These are phyloP conservation scores for Xylariaceae sp. DNA, from an alignment of 2,329 filamentous ascomycete genomes.

Conservation along the genomic window DNA sequence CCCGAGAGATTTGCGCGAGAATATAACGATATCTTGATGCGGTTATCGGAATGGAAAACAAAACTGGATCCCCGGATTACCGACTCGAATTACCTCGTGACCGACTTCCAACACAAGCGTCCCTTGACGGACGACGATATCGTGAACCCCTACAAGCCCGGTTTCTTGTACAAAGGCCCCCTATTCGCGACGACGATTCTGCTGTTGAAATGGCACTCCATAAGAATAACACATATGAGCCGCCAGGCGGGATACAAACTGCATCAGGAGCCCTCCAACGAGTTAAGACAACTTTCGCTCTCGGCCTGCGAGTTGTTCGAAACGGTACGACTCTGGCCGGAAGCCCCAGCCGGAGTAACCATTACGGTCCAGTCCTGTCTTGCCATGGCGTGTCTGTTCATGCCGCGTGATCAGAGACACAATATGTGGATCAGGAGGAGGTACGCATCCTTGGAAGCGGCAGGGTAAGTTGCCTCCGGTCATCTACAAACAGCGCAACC, in stretches of 20 bases:
- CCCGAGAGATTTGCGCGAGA: slow-evolving; percentile 62
- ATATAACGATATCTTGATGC: slow-evolving; percentile 50
- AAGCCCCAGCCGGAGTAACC: slow-evolving; percentile 64
- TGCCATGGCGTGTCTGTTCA: slow-evolving; percentile 70
- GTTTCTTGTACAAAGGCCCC: slow-evolving; percentile 64
- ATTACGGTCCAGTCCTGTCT: slow-evolving; percentile 72
- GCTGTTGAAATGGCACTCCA: slow-evolving; percentile 71
- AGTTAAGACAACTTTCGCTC: slow-evolving; percentile 60
- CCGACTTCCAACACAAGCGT: slow-evolving; percentile 54
- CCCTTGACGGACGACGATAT: slow-evolving; percentile 59
- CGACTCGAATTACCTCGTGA: slow-evolving; percentile 59
- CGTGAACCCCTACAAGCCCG: slow-evolving; percentile 67
- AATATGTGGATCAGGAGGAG: slow-evolving; percentile 76
- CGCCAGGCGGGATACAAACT: slow-evolving; percentile 58
- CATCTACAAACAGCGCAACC: not conserved
- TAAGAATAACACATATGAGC: slow-evolving; percentile 75
- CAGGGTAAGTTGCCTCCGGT: slow-evolving; percentile 59
- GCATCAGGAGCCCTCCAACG: slow-evolving; percentile 46
- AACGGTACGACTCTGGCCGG: slow-evolving; percentile 67
- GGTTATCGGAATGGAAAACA: slow-evolving; percentile 47
- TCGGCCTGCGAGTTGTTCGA: slow-evolving; percentile 75
- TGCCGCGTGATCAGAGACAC: slow-evolving; percentile 70
- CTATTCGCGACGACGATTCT: slow-evolving; percentile 72
- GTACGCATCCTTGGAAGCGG: slow-evolving; percentile 71
- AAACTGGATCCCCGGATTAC: slow-evolving; percentile 59